phyloP scores from a whole-genome alignment of 2,329 filamentous ascomycete genomes.

The Aureobasidium zeae region DNA sequence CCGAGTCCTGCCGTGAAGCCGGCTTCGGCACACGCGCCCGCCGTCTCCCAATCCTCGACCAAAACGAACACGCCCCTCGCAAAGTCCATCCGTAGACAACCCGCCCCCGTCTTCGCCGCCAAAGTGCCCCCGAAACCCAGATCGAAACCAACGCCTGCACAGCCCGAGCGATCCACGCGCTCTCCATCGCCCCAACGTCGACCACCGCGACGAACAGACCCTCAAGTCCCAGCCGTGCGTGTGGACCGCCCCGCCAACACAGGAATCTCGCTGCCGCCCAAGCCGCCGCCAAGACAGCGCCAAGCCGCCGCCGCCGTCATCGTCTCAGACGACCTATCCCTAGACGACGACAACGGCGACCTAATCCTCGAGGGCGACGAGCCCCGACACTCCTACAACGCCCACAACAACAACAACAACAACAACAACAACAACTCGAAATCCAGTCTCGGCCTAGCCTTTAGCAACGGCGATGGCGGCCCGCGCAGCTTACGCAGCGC shows the following conservation, averaged over 20 bases:
- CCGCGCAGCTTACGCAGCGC: constrained; percentile 38
- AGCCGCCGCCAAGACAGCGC: constrained; percentile 17
- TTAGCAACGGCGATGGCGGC: constrained; percentile 28
- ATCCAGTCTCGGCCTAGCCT: constrained; percentile 23
- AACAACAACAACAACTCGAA: constrained; percentile 21
- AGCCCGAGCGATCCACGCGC: not conserved
- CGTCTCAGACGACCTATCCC: constrained; percentile 15
- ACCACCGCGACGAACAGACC: constrained; percentile 2
- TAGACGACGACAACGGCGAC: constrained; percentile 26
- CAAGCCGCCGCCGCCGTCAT: no score
- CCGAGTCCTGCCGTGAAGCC: constrained; percentile 18
- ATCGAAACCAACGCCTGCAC: not conserved
- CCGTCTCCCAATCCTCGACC: constrained; percentile 15
- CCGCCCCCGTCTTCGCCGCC: constrained; percentile 3
- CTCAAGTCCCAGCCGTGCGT: constrained; percentile 23
- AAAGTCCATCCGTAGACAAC: constrained; percentile 14
- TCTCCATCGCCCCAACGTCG: constrained; percentile 11
- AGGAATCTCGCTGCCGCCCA: constrained; percentile 14
- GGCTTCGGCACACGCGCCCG: constrained; percentile 21
- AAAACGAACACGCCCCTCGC: constrained; percentile 15
- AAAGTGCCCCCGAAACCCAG: constrained; percentile 4
- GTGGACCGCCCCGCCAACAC: constrained; percentile 31
- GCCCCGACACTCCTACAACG: constrained; percentile 10
- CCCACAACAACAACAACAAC: constrained; percentile 21
- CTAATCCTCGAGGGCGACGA: constrained; percentile 28